Percentiles rank a stretch among this genome's conserved stretches.
phyloP scores from a whole-genome alignment of 805 yeast genomes.

The Candida methanosorbosa region DNA sequence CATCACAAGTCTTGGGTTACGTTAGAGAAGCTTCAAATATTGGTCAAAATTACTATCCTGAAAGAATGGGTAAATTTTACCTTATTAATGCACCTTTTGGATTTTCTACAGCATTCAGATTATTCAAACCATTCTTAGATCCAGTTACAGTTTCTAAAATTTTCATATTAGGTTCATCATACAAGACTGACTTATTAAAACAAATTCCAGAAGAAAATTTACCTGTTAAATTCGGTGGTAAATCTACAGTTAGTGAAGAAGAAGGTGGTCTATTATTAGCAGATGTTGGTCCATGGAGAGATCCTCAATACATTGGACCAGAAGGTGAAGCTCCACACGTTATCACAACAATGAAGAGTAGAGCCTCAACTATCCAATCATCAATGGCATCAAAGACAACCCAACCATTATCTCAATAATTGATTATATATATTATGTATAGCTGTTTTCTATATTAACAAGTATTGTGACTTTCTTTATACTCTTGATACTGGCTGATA shows the following conservation, averaged over 20 bases:
- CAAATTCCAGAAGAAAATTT: conserved; percentile 92
- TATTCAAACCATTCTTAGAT: conserved; percentile 90
- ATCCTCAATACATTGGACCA: conserved; percentile 78
- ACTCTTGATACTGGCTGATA: no score
- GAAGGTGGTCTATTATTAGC: conserved; percentile 80
- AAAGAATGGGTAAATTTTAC: conserved; percentile 98
- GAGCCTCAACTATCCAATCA: not conserved
- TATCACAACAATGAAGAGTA: conserved; percentile 10
- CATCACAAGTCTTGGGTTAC: conserved; percentile 77
- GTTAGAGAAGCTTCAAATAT: conserved; percentile 89
- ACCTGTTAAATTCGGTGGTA: conserved; percentile 88
- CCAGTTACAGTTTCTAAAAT: conserved; percentile 97
- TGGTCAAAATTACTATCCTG: conserved; percentile 97
- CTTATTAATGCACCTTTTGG: conserved; percentile 97
- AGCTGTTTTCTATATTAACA: no score
- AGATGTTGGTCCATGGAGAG: conserved; percentile 98
- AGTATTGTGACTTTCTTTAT: no score
- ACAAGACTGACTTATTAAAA: conserved; percentile 73
- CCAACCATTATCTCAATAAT: no score
- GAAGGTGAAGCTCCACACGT: conserved; percentile 88
- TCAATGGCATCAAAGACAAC: not conserved
- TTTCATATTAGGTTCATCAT: conserved; percentile 73
- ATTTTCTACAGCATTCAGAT: conserved; percentile 84
- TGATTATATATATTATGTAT: no score
- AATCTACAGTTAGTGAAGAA: conserved; percentile 51